These are phyloP conservation scores for Pulveroboletus frians DNA, from an alignment of 768 basidiomycete genomes.

Conservation along the genomic window DNA sequence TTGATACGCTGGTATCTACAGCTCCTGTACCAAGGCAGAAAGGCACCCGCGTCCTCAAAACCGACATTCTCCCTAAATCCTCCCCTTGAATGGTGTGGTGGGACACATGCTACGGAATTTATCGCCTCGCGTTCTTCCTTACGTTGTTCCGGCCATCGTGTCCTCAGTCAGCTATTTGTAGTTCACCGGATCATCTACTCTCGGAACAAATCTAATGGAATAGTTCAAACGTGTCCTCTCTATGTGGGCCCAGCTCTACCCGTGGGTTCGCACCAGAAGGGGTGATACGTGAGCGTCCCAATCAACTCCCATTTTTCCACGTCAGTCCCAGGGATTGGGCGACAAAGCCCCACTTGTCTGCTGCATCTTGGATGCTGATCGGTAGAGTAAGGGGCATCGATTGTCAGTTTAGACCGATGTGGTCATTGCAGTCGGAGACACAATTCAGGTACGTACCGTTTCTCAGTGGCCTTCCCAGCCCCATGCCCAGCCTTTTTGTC, in stretches of 20 bases:
- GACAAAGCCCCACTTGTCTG: constrained; percentile 75
- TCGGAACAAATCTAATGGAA: background rate
- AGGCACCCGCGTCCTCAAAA: constrained; percentile 77
- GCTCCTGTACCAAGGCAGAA: constrained; percentile 92
- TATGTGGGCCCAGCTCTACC: background rate
- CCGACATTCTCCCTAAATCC: constrained; percentile 47
- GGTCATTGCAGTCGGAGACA: background rate
- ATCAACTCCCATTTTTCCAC: constrained; percentile 25
- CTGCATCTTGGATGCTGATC: constrained; percentile 65
- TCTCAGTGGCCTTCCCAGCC: constrained; percentile 70
- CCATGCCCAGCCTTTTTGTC: constrained; percentile 81
- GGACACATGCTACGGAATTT: background rate
- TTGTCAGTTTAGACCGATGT: constrained; percentile 5
- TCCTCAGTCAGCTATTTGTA: background rate
- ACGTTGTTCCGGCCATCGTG: background rate
- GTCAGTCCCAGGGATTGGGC: constrained; percentile 57
- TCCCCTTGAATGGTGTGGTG: constrained; percentile 3
- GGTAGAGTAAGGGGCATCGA: constrained; percentile 4
- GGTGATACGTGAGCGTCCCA: background rate
- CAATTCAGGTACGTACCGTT: constrained; percentile 39
- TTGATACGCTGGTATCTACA: constrained; percentile 30
- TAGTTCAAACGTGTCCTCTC: constrained; percentile 1
- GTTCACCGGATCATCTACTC: background rate
- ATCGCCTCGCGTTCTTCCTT: background rate
- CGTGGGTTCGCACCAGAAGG: background rate